These are phyloP conservation scores for Picochlorum sp. DNA, from an alignment of 139 green algal species.

Conservation along the genomic window DNA sequence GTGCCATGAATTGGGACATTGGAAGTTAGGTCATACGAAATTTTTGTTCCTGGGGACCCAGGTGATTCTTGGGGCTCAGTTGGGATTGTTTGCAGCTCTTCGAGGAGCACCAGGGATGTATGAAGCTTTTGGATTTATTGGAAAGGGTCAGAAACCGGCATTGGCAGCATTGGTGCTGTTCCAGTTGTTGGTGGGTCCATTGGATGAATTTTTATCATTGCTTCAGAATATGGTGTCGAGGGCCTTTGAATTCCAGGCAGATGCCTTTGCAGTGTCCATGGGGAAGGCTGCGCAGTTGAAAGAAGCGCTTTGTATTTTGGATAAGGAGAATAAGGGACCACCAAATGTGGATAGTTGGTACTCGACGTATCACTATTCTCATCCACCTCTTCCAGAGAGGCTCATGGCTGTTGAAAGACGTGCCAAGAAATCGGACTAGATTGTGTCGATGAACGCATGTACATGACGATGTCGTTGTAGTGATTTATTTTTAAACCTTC, in stretches of 20 bases:
- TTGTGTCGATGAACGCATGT: background rate
- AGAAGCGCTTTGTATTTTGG: conserved; percentile 60
- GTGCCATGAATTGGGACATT: conserved; percentile 68
- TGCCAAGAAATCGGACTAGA: conserved; percentile 32
- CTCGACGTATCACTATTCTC: conserved; percentile 67
- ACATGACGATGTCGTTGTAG: background rate
- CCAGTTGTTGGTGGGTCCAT: conserved; percentile 52
- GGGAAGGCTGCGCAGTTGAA: conserved; percentile 42
- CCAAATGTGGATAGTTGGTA: conserved; percentile 52
- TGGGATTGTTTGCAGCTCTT: conserved; percentile 59
- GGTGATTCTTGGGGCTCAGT: conserved; percentile 50
- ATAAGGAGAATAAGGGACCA: conserved; percentile 74
- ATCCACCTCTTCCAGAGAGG: conserved; percentile 72
- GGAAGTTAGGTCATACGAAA: conserved; percentile 49
- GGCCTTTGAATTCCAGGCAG: conserved; percentile 88
- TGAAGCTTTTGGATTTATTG: conserved; percentile 68
- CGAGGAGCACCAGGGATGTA: conserved; percentile 46
- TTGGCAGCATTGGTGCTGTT: conserved; percentile 82
- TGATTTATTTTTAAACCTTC: background rate
- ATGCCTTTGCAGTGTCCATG: conserved; percentile 62
- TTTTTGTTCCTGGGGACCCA: conserved; percentile 54
- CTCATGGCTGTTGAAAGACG: conserved; percentile 59
- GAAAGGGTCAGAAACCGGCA: conserved; percentile 39
- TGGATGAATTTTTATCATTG: conserved; percentile 71
- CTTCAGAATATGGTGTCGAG: conserved; percentile 62